Evolutionary conservation across 441 rosid genomes (phyloP).

Genomic region (Dalechampia spathulata): DNA sequence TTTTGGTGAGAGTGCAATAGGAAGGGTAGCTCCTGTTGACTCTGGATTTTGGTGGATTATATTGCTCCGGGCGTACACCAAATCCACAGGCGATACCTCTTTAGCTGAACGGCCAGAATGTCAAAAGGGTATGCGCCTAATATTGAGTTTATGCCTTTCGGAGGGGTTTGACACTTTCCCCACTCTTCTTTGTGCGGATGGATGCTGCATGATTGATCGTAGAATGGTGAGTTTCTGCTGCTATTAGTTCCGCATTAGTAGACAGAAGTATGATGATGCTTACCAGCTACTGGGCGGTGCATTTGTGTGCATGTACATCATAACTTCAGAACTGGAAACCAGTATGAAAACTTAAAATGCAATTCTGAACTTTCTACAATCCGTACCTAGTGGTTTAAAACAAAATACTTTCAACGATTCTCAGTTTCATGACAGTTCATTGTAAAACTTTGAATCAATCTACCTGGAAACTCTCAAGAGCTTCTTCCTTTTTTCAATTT

Average conservation of each 20-base stretch:
- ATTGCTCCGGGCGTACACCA: conserved; percentile 81
- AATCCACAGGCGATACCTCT: conserved; percentile 77
- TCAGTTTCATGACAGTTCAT: background rate
- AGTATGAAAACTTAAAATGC: background rate
- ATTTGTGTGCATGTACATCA: background rate
- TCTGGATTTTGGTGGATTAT: conserved; percentile 99
- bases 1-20: conserved; percentile 94
- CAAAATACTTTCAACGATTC: background rate
- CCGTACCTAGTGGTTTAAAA: background rate
- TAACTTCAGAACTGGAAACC: background rate
- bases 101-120: conserved; percentile 88
- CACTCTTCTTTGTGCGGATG: conserved; percentile 91
- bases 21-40: conserved; percentile 95
- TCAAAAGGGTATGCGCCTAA: conserved; percentile 93
- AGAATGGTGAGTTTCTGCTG: conserved; percentile 65
- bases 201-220: conserved; percentile 97
- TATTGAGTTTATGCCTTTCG: conserved; percentile 71
- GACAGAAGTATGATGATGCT: background rate
- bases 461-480: background rate
- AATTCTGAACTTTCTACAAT: background rate
- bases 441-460: background rate
- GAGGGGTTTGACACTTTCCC: conserved; percentile 95
- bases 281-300: background rate
- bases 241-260: background rate
- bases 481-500: background rate